Conservation (phyloP, 2,329 filamentous ascomycete genomes). For the Nannizziopsis arthrosporioides region DNA sequence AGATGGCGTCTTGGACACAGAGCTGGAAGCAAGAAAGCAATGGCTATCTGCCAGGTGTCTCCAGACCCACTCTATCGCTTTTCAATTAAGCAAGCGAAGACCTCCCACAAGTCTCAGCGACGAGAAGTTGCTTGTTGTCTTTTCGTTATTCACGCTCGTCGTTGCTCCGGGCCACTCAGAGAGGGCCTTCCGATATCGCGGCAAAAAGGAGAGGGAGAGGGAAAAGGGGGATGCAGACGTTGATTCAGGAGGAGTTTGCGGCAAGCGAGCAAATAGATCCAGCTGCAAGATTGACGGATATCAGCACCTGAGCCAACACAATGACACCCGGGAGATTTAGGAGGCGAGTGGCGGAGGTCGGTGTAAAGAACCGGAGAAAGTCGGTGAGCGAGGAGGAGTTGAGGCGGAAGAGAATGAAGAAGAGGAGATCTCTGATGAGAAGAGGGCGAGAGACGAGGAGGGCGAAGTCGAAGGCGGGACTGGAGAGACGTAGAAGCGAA, state of each 20-base stretch:
- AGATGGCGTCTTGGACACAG: no score
- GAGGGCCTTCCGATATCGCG: not conserved
- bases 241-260: not conserved
- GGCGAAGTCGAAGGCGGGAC: constrained; percentile 15
- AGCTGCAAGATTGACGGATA: constrained; percentile 5
- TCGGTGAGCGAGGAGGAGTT: constrained; percentile 20
- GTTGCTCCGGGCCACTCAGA: no score
- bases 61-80: constrained; percentile 1
- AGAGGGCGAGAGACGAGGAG: constrained; percentile 15
- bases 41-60: constrained; percentile 8
- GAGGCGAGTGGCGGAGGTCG: constrained; percentile 15
- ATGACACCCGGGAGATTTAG: constrained; percentile 5
- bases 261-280: constrained; percentile 6
- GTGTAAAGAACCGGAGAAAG: constrained; percentile 22
- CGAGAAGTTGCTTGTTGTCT: no score
- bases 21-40: constrained; percentile 1
- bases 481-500: constrained; percentile 17
- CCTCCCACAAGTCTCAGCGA: not conserved
- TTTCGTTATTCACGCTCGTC: no score
- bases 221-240: not conserved
- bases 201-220: not conserved
- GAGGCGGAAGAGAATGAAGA: constrained; percentile 15
- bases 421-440: not conserved
- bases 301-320: constrained; percentile 5
- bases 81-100: not conserved